Percentiles rank a stretch among this genome's conserved stretches.
Evolutionary conservation across 805 yeast species (phyloP).

Genomic region (Myxozyma neglecta): DNA sequence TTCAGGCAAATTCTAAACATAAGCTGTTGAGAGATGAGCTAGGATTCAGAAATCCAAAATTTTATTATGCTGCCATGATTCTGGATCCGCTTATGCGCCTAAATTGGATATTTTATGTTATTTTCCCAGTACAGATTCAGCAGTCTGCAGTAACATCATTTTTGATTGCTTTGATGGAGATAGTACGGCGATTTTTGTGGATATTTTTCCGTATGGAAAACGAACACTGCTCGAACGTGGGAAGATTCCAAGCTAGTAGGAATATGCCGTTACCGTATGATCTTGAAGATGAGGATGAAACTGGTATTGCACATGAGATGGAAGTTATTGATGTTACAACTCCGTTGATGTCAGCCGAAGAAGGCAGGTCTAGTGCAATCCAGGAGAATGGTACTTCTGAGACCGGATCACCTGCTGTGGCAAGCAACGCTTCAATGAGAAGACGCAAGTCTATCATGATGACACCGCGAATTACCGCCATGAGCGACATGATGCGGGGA

Average conservation of each 20-base stretch:
- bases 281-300: slow-evolving; percentile 40
- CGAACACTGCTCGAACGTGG: slow-evolving; percentile 90
- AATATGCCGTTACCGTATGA: slow-evolving; percentile 85
- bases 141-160: slow-evolving; percentile 89
- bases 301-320: slow-evolving; percentile 10
- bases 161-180: slow-evolving; percentile 76
- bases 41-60: slow-evolving; percentile 56
- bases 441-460: slow-evolving; percentile 14
- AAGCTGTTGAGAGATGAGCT: slow-evolving; percentile 68
- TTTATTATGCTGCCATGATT: slow-evolving; percentile 74
- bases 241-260: slow-evolving; percentile 79
- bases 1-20: slow-evolving; percentile 63
- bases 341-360: slow-evolving; percentile 31
- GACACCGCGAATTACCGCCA: slow-evolving; percentile 29
- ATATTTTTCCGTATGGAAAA: slow-evolving; percentile 90
- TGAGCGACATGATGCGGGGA: slow-evolving; percentile 38
- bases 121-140: slow-evolving; percentile 71
- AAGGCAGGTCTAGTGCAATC: slow-evolving; percentile 15
- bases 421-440: slow-evolving; percentile 8
- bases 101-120: slow-evolving; percentile 89
- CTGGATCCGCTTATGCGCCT: slow-evolving; percentile 73
- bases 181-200: slow-evolving; percentile 85
- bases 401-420: not conserved
- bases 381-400: not conserved
- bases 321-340: slow-evolving; percentile 13